Evolutionary conservation across 2,329 filamentous ascomycete species (phyloP).

Genomic region (Colletotrichum spaethianum): DNA sequence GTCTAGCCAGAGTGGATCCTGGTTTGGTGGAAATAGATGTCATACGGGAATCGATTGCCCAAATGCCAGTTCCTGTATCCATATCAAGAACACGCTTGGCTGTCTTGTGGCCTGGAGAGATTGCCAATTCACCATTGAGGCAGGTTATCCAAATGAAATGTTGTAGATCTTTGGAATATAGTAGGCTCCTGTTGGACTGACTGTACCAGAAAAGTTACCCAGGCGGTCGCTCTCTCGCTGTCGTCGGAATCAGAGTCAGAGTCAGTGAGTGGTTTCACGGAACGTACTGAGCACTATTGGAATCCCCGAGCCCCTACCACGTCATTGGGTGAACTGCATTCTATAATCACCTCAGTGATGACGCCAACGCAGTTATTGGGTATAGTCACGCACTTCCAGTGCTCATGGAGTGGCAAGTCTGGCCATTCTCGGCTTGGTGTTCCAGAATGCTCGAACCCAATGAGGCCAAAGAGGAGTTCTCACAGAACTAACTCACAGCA

Average conservation of each 20-base stretch:
- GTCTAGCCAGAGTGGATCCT: not conserved
- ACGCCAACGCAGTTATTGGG: not conserved
- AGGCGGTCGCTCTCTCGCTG: conserved; percentile 51
- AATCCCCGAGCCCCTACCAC: conserved; percentile 39
- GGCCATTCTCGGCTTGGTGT: conserved; percentile 54
- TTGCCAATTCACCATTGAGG: conserved; percentile 47
- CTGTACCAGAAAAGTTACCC: not conserved
- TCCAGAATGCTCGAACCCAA: conserved; percentile 51
- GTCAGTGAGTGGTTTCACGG: no score
- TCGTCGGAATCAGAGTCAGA: not conserved
- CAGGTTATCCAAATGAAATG: conserved; percentile 52
- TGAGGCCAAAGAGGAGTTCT: conserved; percentile 5
- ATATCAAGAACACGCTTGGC: conserved; percentile 56
- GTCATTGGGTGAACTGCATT: conserved; percentile 47
- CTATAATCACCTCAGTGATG: conserved; percentile 21
- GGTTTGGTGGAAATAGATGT: not conserved
- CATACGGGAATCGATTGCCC: conserved; percentile 59
- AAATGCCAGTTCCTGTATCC: conserved; percentile 62
- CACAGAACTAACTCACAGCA: not conserved
- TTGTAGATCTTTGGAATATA: conserved; percentile 48
- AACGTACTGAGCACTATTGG: not conserved
- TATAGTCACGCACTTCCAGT: not conserved
- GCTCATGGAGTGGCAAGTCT: conserved; percentile 53
- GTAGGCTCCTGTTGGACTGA: no score
- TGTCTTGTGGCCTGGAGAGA: conserved; percentile 45